phyloP scores from a whole-genome alignment of 495 filamentous ascomycete species.

The Neurospora sp. region DNA sequence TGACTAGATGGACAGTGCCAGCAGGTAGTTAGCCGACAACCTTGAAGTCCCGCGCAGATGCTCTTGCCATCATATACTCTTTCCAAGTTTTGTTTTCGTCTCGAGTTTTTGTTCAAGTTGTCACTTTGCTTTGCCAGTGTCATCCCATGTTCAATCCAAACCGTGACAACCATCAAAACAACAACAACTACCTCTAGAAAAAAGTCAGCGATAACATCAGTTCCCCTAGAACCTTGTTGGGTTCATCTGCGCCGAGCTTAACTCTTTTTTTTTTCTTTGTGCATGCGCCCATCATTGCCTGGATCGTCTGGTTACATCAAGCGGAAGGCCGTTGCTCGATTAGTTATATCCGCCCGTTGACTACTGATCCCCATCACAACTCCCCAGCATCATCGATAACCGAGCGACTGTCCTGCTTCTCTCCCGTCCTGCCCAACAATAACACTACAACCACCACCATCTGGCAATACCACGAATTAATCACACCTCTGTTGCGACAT shows the following conservation, averaged over 20 bases:
- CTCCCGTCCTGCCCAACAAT: not conserved
- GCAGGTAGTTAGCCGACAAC: not conserved
- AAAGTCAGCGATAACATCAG: not conserved
- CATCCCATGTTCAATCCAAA: not conserved
- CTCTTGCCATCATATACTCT: not conserved
- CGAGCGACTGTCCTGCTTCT: not conserved
- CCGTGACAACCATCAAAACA: not conserved
- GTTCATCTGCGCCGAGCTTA: not conserved
- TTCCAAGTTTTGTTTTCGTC: not conserved
- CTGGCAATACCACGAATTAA: not conserved
- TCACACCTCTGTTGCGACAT: not conserved
- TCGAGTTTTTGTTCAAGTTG: not conserved
- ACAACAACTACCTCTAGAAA: not conserved
- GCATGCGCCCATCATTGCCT: slow-evolving; percentile 1
- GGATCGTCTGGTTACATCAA: not conserved
- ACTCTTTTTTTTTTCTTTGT: not conserved
- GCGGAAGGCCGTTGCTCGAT: not conserved
- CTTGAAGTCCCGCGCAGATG: not conserved
- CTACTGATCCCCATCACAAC: not conserved
- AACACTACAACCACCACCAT: not conserved
- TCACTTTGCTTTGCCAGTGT: not conserved
- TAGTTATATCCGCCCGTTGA: not conserved
- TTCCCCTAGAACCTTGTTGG: not conserved
- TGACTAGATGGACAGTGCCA: not conserved
- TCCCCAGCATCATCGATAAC: not conserved